These are phyloP conservation scores for Rhodotorula graminis DNA, from an alignment of 768 basidiomycete genomes.

Conservation along the genomic window DNA sequence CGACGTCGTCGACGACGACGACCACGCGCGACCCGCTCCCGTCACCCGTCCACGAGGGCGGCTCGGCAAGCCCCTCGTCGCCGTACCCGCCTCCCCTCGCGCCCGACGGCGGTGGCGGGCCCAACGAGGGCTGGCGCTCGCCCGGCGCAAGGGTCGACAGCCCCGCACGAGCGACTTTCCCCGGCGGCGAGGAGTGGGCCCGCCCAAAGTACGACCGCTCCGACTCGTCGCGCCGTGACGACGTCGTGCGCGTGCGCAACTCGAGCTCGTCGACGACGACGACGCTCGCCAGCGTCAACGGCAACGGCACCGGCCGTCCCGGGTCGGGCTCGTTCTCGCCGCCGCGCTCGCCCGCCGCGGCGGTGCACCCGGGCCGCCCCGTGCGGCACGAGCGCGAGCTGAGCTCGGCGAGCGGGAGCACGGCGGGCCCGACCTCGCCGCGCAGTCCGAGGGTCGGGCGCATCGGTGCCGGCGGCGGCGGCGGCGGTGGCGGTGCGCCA, in stretches of 20 bases:
- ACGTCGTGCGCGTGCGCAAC: background rate
- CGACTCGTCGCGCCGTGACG: background rate
- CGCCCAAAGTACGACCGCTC: conserved; percentile 1
- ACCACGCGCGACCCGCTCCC: background rate
- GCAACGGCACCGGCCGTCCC: too few relatives aligned
- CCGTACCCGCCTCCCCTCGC: background rate
- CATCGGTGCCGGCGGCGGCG: too few relatives aligned
- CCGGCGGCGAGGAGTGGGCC: background rate
- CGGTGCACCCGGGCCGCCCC: background rate
- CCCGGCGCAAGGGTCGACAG: background rate
- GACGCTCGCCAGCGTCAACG: background rate
- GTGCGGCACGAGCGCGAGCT: background rate
- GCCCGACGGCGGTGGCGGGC: background rate
- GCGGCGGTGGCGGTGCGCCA: too few relatives aligned
- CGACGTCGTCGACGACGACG: accelerated
- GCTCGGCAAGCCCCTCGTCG: background rate
- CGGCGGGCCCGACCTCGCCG: background rate
- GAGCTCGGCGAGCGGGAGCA: background rate
- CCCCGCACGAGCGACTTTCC: background rate
- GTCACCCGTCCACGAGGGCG: conserved; percentile 4
- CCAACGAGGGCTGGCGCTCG: background rate
- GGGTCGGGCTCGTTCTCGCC: background rate
- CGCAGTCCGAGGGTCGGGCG: background rate
- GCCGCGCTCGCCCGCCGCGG: background rate
- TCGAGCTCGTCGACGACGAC: background rate